Evolutionary conservation across 371 early-diverging fungal species (phyloP).

Genomic region (Mortierella sp.): DNA sequence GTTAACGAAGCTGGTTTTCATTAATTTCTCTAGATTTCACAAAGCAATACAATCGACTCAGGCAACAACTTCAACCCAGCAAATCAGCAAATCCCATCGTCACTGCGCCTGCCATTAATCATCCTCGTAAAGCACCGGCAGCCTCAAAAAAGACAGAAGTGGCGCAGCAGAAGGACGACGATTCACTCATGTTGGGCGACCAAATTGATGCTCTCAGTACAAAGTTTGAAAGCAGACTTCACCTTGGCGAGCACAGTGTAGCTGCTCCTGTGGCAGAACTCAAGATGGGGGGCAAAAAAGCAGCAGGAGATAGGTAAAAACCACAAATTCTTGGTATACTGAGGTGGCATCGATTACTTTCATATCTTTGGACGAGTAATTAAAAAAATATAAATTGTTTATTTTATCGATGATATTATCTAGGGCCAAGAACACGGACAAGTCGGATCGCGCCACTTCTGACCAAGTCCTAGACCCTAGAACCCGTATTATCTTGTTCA

Average conservation of each 20-base stretch:
- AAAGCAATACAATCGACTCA: constrained; percentile 91
- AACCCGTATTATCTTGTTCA: constrained; percentile 97
- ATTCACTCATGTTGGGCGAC: constrained; percentile 26
- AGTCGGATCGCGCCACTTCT: constrained; percentile 96
- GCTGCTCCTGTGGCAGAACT: constrained; percentile 65
- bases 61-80: constrained; percentile 65
- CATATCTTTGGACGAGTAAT: too few species aligned
- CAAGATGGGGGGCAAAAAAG: constrained; percentile 82
- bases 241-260: constrained; percentile 62
- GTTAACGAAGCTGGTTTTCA: neutral
- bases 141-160: constrained; percentile 53
- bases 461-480: constrained; percentile 99
- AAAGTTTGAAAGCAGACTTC: constrained; percentile 44
- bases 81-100: constrained; percentile 41
- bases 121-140: constrained; percentile 36
- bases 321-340: neutral
- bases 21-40: constrained; percentile 81
- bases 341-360: too few species aligned
- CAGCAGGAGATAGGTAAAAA: constrained; percentile 78
- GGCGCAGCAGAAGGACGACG: constrained; percentile 60
- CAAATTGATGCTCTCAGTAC: constrained; percentile 48
- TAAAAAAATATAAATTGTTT: too few species aligned
- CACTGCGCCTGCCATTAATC: constrained; percentile 62
- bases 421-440: constrained; percentile 75
- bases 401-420: neutral